phyloP scores from a whole-genome alignment of 257 asterid genomes.

The Avicennia marina region DNA sequence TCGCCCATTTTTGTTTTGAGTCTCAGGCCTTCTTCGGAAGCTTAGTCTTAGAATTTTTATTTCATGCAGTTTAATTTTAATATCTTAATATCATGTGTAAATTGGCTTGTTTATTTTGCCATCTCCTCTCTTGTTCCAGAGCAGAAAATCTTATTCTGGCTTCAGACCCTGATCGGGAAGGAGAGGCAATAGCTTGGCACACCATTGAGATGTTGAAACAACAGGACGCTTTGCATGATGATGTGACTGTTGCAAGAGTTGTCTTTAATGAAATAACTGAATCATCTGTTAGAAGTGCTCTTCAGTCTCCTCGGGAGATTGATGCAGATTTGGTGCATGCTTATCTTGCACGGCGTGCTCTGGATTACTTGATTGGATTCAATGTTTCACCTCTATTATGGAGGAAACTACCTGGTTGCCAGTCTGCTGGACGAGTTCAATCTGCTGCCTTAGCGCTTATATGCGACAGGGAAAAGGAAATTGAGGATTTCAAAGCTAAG shows the following conservation, averaged over 20 bases:
- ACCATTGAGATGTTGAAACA: constrained; percentile 88
- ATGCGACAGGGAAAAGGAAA: constrained; percentile 87
- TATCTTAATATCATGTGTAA: not conserved
- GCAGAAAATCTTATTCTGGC: constrained; percentile 92
- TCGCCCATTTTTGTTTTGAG: constrained; percentile 1
- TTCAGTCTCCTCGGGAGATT: constrained; percentile 76
- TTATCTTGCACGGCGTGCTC: constrained; percentile 94
- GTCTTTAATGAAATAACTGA: constrained; percentile 85
- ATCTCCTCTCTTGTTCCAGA: constrained; percentile 49
- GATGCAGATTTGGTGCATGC: constrained; percentile 79
- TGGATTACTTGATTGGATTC: constrained; percentile 94
- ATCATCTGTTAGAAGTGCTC: constrained; percentile 80
- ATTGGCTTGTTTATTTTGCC: constrained; percentile 19
- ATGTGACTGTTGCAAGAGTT: constrained; percentile 73
- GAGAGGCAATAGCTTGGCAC: constrained; percentile 99
- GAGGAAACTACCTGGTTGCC: constrained; percentile 96
- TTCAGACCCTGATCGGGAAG: constrained; percentile 97
- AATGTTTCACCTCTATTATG: constrained; percentile 89
- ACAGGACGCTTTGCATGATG: constrained; percentile 74
- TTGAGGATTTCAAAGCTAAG: constrained; percentile 61
- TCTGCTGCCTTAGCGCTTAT: constrained; percentile 89
- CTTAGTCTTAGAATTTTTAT: not conserved
- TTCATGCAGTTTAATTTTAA: not conserved
- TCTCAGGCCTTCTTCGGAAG: not conserved
- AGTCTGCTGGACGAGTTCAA: constrained; percentile 97